A percentile compares a stretch with the other conserved stretches of the same genome.
Conservation (phyloP, 2,329 filamentous ascomycete genomes). For the Claviceps capensis region DNA sequence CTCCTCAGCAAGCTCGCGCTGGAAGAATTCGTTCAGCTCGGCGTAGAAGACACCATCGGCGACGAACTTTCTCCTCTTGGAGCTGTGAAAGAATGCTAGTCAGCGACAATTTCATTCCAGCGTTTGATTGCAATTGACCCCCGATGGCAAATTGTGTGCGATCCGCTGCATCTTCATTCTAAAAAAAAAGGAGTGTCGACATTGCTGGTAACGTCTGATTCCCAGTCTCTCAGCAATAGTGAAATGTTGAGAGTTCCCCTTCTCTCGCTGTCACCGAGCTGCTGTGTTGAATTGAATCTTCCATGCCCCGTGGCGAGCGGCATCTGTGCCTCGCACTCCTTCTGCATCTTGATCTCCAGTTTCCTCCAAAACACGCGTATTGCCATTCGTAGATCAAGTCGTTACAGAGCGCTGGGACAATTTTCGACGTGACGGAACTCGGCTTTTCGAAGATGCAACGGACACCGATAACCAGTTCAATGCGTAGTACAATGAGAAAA, state of each 20-base stretch:
- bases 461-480: background rate
- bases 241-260: background rate
- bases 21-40: slow-evolving; percentile 99
- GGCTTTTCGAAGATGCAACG: background rate
- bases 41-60: slow-evolving; percentile 99
- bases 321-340: background rate
- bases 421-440: background rate
- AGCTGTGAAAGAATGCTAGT: slow-evolving; percentile 35
- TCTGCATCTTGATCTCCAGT: no score
- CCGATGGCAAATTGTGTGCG: background rate
- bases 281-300: background rate
- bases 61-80: slow-evolving; percentile 89
- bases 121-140: background rate
- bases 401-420: no score
- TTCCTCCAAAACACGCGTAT: background rate
- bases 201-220: no score
- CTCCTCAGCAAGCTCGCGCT: slow-evolving; percentile 99
- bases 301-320: background rate
- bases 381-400: background rate
- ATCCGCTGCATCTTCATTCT: background rate
- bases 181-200: background rate
- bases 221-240: background rate
- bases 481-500: background rate
- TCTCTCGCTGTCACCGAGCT: background rate
- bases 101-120: background rate